phyloP scores from a whole-genome alignment of 2,329 filamentous ascomycete species.

The Cladosporium sphaerospermum region DNA sequence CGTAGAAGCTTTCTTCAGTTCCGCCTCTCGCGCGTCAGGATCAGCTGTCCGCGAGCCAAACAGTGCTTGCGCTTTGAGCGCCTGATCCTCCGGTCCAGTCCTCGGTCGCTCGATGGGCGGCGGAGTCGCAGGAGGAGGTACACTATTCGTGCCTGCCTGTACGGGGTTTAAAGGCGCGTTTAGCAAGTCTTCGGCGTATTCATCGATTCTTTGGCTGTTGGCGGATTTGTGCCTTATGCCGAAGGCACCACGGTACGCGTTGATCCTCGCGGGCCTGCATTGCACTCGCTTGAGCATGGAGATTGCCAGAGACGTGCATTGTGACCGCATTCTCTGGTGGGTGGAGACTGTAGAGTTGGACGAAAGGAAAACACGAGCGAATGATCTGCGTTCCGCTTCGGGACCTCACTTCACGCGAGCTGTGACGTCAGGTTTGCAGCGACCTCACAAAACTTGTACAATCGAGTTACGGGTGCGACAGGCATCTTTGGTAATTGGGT shows the following conservation, averaged over 20 bases:
- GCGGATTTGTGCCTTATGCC: not conserved
- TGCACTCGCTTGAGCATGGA: slow-evolving; percentile 2
- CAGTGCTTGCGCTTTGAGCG: slow-evolving; percentile 59
- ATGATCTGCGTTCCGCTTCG: not conserved
- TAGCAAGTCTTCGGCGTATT: slow-evolving; percentile 4
- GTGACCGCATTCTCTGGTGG: slow-evolving; percentile 10
- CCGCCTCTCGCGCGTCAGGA: slow-evolving; percentile 48
- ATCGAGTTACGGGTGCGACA: too few relatives aligned
- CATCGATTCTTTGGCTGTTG: not conserved
- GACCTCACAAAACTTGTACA: too few relatives aligned
- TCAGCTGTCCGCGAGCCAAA: slow-evolving; percentile 77
- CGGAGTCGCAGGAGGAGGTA: slow-evolving; percentile 6
- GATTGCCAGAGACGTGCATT: slow-evolving; percentile 10
- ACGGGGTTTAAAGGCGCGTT: slow-evolving; percentile 8
- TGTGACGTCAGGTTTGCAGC: not conserved
- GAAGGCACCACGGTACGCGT: not conserved
- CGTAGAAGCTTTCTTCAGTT: slow-evolving; percentile 54
- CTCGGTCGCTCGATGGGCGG: not conserved
- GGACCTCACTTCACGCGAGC: not conserved
- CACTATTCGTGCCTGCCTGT: not conserved
- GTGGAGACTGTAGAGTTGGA: not conserved
- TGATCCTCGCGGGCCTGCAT: not conserved
- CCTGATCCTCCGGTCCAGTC: slow-evolving; percentile 46
- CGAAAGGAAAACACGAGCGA: not conserved
- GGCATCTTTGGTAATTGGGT: too few relatives aligned